Evolutionary conservation across 257 asterid species (phyloP).

Genomic region (Solanum ahanhuiri): DNA sequence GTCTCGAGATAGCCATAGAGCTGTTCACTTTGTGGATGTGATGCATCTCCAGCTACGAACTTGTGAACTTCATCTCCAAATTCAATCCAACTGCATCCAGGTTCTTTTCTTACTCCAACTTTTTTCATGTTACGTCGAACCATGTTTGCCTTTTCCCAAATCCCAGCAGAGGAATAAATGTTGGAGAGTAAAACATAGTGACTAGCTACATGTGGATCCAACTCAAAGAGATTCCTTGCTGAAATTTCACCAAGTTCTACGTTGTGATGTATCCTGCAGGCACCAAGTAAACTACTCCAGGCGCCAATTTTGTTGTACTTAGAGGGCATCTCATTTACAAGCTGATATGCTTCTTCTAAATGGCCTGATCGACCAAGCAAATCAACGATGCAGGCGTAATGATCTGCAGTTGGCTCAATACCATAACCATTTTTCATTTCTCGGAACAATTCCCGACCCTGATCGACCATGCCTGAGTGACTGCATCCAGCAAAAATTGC

Average conservation of each 20-base stretch:
- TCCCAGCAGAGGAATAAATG: constrained; percentile 62
- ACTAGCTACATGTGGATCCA: constrained; percentile 76
- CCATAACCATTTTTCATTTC: constrained; percentile 43
- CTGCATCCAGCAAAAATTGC: constrained; percentile 76
- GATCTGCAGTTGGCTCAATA: constrained; percentile 62
- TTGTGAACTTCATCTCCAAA: constrained; percentile 53
- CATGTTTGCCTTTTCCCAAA: constrained; percentile 57
- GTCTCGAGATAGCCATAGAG: constrained; percentile 37
- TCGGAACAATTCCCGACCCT: constrained; percentile 50
- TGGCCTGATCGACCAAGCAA: constrained; percentile 83
- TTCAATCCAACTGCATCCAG: constrained; percentile 88
- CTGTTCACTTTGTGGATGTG: constrained; percentile 51
- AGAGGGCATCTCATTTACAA: constrained; percentile 42
- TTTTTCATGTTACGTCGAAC: constrained; percentile 60
- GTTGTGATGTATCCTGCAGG: constrained; percentile 61
- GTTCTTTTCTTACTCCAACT: constrained; percentile 65
- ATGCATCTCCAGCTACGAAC: constrained; percentile 68
- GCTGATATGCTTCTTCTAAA: constrained; percentile 51
- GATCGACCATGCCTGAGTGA: constrained; percentile 77
- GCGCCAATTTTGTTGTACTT: constrained; percentile 45
- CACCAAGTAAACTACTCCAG: constrained; percentile 85
- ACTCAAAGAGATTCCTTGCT: constrained; percentile 45
- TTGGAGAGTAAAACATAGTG: constrained; percentile 74
- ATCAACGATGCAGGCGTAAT: constrained; percentile 72
- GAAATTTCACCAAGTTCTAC: constrained; percentile 67